A percentile compares a stretch with the other conserved stretches of the same genome.
Conservation (phyloP, 2,329 filamentous ascomycete genomes). For the Nigrograna mackinnonii region DNA sequence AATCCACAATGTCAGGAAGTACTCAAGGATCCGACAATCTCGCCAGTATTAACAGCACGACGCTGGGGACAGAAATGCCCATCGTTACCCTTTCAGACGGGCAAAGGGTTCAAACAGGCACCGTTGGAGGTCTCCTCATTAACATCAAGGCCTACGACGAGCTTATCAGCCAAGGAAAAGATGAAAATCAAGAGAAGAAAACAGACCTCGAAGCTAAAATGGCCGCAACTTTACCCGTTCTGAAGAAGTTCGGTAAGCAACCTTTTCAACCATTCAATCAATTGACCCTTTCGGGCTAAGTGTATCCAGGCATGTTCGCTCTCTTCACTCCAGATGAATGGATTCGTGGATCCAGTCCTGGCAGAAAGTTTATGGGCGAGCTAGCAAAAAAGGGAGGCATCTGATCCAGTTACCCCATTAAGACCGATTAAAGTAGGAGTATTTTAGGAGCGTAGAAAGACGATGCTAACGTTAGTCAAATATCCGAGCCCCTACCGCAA, state of each 20-base stretch:
- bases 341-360: slow-evolving; percentile 7
- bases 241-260: slow-evolving; percentile 5
- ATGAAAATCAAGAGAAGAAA: neutral
- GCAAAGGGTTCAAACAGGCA: slow-evolving; percentile 9
- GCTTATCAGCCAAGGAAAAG: neutral
- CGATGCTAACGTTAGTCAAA: too few species aligned
- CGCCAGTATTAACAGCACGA: slow-evolving; percentile 8
- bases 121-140: slow-evolving; percentile 7
- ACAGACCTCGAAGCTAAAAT: slow-evolving; percentile 4
- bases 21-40: too few species aligned
- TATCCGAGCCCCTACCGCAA: too few species aligned
- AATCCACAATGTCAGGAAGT: too few species aligned
- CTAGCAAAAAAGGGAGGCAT: too few species aligned
- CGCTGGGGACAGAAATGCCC: slow-evolving; percentile 8
- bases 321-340: slow-evolving; percentile 12
- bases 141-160: slow-evolving; percentile 6
- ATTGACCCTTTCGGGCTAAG: neutral
- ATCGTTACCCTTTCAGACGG: slow-evolving; percentile 9
- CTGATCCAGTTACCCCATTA: too few species aligned
- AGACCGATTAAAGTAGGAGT: too few species aligned
- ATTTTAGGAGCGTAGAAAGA: too few species aligned
- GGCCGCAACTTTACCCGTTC: slow-evolving; percentile 1
- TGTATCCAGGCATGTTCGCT: slow-evolving; percentile 6
- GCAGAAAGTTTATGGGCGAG: slow-evolving; percentile 8
- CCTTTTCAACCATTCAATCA: neutral